A percentile compares a stretch with the other conserved stretches of the same genome.
Evolutionary conservation across 2,329 filamentous ascomycete species (phyloP).

Genomic region (Fusarium dlaminii): DNA sequence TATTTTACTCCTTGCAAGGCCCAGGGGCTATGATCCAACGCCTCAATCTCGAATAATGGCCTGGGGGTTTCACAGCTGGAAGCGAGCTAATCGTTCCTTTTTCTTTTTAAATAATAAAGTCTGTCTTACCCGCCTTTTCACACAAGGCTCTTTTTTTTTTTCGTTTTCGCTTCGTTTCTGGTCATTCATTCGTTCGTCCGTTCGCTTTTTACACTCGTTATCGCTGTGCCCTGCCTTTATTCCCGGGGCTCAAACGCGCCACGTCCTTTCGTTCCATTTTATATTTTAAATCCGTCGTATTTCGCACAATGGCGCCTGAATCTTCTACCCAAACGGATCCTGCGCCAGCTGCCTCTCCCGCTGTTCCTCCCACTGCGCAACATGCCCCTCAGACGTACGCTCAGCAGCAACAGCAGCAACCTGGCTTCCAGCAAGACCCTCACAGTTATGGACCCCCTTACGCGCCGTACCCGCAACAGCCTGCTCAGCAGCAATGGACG

Average conservation of each 20-base stretch:
- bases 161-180: background rate
- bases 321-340: constrained; percentile 35
- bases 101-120: constrained; percentile 18
- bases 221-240: constrained; percentile 4
- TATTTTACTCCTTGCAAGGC: constrained; percentile 4
- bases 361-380: constrained; percentile 24
- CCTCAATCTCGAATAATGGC: constrained; percentile 4
- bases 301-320: constrained; percentile 35
- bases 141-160: background rate
- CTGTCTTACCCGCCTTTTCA: background rate
- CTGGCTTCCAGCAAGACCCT: constrained; percentile 35
- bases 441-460: constrained; percentile 41
- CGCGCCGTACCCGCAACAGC: constrained; percentile 36
- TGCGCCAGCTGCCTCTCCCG: constrained; percentile 11
- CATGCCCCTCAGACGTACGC: constrained; percentile 6
- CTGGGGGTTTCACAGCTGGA: constrained; percentile 10
- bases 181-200: constrained; percentile 14
- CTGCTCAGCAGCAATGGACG: constrained; percentile 29
- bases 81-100: constrained; percentile 1
- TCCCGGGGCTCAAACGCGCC: background rate
- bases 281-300: background rate
- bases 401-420: constrained; percentile 24
- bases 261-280: background rate
- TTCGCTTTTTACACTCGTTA: constrained; percentile 6
- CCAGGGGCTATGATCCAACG: constrained; percentile 9